phyloP scores from a whole-genome alignment of 345 rosid species.

The Theobroma cacao region DNA sequence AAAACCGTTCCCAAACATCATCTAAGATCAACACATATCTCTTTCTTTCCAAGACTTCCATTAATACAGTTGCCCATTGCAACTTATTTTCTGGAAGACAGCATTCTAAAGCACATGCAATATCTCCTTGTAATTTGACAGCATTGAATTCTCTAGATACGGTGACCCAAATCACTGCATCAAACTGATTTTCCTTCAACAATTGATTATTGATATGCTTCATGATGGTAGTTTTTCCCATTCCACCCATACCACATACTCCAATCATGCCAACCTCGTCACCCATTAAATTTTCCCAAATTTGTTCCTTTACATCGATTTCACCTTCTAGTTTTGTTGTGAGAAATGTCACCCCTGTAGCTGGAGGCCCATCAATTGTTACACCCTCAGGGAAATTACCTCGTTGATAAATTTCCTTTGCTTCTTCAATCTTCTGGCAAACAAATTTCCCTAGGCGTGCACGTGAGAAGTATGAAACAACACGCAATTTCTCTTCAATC shows the following conservation, averaged over 20 bases:
- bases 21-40: conserved; percentile 10
- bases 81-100: neutral
- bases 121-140: neutral
- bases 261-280: neutral
- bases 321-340: neutral
- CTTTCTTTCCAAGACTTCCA: neutral
- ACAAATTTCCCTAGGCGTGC: neutral
- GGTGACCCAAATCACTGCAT: neutral
- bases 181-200: neutral
- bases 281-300: neutral
- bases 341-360: neutral
- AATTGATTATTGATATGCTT: conserved; percentile 6
- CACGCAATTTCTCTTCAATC: neutral
- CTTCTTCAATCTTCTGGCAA: neutral
- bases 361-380: neutral
- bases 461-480: neutral
- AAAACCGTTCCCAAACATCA: conserved; percentile 8
- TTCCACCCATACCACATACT: conserved; percentile 1
- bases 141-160: neutral
- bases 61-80: neutral
- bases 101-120: neutral
- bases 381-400: conserved; percentile 7
- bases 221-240: neutral
- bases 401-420: neutral
- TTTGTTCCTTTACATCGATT: conserved; percentile 5